phyloP scores from a whole-genome alignment of 495 filamentous ascomycete genomes.

The Evansstolkia leycettana region DNA sequence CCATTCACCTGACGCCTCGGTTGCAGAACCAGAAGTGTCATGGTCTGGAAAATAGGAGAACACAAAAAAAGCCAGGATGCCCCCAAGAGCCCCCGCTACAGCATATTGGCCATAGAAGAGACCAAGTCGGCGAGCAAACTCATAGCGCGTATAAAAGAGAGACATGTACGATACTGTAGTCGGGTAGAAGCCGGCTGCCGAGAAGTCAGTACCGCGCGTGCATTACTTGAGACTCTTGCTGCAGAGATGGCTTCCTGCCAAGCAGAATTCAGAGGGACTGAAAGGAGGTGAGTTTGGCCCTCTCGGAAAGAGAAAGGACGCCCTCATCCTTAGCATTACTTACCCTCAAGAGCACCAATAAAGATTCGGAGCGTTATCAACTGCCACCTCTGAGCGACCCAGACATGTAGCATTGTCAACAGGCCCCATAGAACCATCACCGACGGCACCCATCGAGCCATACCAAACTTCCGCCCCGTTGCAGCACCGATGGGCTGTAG shows the following conservation, averaged over 20 bases:
- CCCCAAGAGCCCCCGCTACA: slow-evolving; percentile 39
- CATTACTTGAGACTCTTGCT: no score
- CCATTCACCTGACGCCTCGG: no score
- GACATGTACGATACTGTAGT: slow-evolving; percentile 38
- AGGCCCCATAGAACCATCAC: slow-evolving; percentile 28
- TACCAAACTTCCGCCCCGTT: slow-evolving; percentile 38
- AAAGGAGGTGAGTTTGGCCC: no score
- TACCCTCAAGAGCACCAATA: slow-evolving; percentile 26
- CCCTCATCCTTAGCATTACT: not conserved
- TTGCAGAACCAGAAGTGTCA: no score
- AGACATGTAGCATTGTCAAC: slow-evolving; percentile 15
- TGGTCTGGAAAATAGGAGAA: not conserved
- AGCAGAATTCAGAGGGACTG: no score
- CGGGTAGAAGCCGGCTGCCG: slow-evolving; percentile 7
- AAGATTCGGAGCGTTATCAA: slow-evolving; percentile 27
- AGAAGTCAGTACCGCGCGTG: not conserved
- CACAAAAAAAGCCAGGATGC: not conserved
- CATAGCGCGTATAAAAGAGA: slow-evolving; percentile 42
- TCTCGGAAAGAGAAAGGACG: no score
- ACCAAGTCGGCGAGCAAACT: slow-evolving; percentile 37
- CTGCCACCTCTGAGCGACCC: slow-evolving; percentile 17
- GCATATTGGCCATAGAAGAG: slow-evolving; percentile 50
- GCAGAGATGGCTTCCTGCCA: no score
- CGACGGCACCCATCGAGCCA: slow-evolving; percentile 37
- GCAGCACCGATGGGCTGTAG: slow-evolving; percentile 45